These are phyloP conservation scores for Cercophora newfieldiana DNA, from an alignment of 495 filamentous ascomycete species.

Conservation along the genomic window DNA sequence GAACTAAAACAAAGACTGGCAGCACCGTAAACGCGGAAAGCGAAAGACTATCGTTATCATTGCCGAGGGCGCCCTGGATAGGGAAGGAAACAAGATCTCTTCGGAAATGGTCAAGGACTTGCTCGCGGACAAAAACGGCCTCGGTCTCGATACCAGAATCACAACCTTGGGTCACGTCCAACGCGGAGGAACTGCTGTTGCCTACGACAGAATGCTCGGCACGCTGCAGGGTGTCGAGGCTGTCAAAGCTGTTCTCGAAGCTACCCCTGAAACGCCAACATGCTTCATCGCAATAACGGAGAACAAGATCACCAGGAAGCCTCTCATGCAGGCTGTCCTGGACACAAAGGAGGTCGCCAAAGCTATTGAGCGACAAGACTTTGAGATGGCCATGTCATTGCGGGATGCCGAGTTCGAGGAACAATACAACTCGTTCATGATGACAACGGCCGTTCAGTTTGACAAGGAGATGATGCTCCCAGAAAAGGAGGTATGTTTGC, in stretches of 20 bases:
- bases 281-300: slow-evolving; percentile 94
- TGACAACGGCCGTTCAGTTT: slow-evolving; percentile 67
- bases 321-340: slow-evolving; percentile 83
- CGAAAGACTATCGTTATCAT: slow-evolving; percentile 98
- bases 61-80: slow-evolving; percentile 91
- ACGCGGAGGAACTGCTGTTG: slow-evolving; percentile 85
- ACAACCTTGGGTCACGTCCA: slow-evolving; percentile 97
- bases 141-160: slow-evolving; percentile 86
- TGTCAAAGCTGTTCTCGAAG: slow-evolving; percentile 92
- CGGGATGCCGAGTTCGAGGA: slow-evolving; percentile 94
- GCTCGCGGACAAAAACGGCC: slow-evolving; percentile 66
- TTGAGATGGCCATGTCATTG: slow-evolving; percentile 78
- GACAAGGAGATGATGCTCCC: slow-evolving; percentile 56
- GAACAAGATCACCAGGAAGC: slow-evolving; percentile 93
- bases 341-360: slow-evolving; percentile 79
- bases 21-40: slow-evolving; percentile 92
- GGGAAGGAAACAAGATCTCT: slow-evolving; percentile 79
- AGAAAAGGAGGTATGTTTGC: slow-evolving; percentile 63
- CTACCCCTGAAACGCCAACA: slow-evolving; percentile 83
- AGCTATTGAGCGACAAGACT: slow-evolving; percentile 79
- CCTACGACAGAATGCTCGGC: slow-evolving; percentile 91
- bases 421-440: slow-evolving; percentile 84
- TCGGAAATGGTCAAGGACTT: slow-evolving; percentile 81
- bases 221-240: slow-evolving; percentile 96
- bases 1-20: too few relatives aligned